Evolutionary conservation across 306 rosid genomes (phyloP), one percentile per base, ranked within the genome.

Genomic region (Quercus dentata): DNA sequence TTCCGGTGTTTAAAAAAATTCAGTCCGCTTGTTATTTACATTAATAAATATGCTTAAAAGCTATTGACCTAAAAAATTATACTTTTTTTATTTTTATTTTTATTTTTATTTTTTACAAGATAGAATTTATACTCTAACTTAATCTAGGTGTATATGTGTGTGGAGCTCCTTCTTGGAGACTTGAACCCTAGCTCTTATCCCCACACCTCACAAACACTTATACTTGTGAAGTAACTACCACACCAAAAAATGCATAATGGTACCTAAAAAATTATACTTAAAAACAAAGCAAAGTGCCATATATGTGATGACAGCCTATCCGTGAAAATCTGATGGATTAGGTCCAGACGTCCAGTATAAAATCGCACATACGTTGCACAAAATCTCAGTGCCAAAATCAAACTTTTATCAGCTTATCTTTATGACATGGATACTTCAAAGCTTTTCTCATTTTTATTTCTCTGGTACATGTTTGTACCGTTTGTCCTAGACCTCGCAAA

Each of bases 361-460:
- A 63, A 27, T 58, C 30, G 28, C 30, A 10, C 14, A 20, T 0
- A 21, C 12, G 2, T 21, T 59, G 28, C 5, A 63, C 11, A 63
- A 11, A 31, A 63, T 63, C 69, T 5, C 20, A 28, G 15, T 15
- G 30, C 38, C 30, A 59, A 59, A 23, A 59, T 59, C 14, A 21
- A 59, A 23, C 52, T 20, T 20, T 59, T 23, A 1, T 10, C 23
- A 11, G 17, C 69, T 30, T 64, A 18, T 64, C 70, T 27, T 64
- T 5, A 13, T 3, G 61, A 56, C 9, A 79, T 83, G 83, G 75
- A 77, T 71, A n/a, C 57, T 55, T 56, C 80, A 71, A 83, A 75
- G 65, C 71, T 54, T 71, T 54, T 76, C 5, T 51, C 71, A 11
- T 18, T 28, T 55, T 23, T 75, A 11, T 21, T 77, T 38, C 55